Conservation (phyloP, 1,139 yeast species). For the Kodamaea sp. region DNA sequence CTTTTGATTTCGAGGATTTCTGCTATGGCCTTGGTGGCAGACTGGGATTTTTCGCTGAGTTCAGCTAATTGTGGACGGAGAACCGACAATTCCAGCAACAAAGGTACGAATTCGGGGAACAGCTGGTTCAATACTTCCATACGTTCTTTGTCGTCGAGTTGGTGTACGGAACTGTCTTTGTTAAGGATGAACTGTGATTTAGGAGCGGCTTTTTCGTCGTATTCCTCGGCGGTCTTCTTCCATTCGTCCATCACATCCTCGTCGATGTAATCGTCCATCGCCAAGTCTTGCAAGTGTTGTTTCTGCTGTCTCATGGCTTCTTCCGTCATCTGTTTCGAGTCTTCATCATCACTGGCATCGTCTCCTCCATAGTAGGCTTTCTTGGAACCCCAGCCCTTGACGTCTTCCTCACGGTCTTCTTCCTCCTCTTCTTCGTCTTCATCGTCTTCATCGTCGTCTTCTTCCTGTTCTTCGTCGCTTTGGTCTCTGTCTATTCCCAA, state of each 20-base stretch:
- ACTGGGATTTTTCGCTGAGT: conserved; percentile 18
- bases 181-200: conserved; percentile 24
- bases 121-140: conserved; percentile 51
- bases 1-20: conserved; percentile 44
- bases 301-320: conserved; percentile 90
- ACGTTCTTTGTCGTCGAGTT: conserved; percentile 46
- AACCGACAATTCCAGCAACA: conserved; percentile 61
- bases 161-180: conserved; percentile 28
- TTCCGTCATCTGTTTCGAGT: conserved; percentile 75
- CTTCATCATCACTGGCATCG: conserved; percentile 71
- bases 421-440: conserved; percentile 46
- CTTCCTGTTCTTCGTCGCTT: conserved; percentile 34
- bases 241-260: conserved; percentile 80
- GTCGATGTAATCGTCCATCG: conserved; percentile 80
- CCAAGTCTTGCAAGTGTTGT: conserved; percentile 77
- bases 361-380: conserved; percentile 84
- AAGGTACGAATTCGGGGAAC: conserved; percentile 84
- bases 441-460: conserved; percentile 29
- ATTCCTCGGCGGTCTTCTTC: conserved; percentile 44
- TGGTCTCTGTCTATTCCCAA: conserved; percentile 36
- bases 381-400: conserved; percentile 78
- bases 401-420: conserved; percentile 52
- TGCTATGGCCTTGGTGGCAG: conserved; percentile 21
- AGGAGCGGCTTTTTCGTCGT: conserved; percentile 27
- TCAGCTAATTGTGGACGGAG: conserved; percentile 44